Base-by-base conservation (phyloP, 106 monocot species). In the Acorus gramineus region DNA sequence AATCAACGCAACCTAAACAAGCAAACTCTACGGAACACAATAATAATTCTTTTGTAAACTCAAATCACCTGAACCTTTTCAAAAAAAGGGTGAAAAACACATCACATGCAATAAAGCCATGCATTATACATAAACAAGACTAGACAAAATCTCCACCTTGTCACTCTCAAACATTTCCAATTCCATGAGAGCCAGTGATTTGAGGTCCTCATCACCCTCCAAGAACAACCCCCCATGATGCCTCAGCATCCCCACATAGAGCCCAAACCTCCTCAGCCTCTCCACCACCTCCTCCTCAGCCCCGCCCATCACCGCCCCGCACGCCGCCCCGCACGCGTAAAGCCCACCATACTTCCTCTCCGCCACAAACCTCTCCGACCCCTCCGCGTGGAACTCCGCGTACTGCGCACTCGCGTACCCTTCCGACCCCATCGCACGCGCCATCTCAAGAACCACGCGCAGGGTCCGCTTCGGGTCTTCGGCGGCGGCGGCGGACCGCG, bases 321-420 rank as follows among this genome's bases (percentile, higher is more conserved):
- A 61, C 46, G 46, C 61, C 47, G 61, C 61, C 61, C 47, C 61
- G 46, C 61, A 61, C n/a, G 61, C 61, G n/a, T 6, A 11, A 8
- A 61, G 61, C 61, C 47, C n/a, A 10, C 61, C 61, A 2, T 61
- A 46, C 61, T 10, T 61, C 61, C 12, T 46, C 61, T 61, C 46
- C 9, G 4, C 6, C 47, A 46, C 46, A 11, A 3, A 8, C 46
- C 4, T 12, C 3, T 11, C 6, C 3, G 8, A 3, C 45, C 5
- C 61, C 5, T 5, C 61, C 10, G 11, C 61, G 4, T 47, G 3
- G 2, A 47, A 46, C 3, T 4, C 47, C 61, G n/a, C n/a, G 11
- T 6, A 47, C 47, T 47, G 61, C 61, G 47, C 61, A 11, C 3
- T 47, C 61, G 11, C 4, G 47, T n/a, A 3, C 61, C 61, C 61